Percentiles rank a stretch among this genome's conserved stretches.
phyloP scores from a whole-genome alignment of 768 basidiomycete species.

The Pleurotus sapidus region DNA sequence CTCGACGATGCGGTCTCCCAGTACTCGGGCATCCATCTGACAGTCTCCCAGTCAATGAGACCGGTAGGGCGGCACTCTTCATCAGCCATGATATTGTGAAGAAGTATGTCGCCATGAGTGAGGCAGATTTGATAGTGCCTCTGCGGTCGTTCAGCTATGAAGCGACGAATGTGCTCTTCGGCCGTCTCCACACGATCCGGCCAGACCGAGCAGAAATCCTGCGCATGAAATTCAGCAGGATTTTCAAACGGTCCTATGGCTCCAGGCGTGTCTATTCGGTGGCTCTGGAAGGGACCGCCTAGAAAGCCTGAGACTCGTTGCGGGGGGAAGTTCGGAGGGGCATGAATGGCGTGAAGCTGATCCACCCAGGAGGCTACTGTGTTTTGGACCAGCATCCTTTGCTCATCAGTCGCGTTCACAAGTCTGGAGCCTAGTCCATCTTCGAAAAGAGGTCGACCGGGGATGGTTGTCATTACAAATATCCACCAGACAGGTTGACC shows the following conservation, averaged over 20 bases:
- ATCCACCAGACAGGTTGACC: not conserved
- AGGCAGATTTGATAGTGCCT: conserved; percentile 17
- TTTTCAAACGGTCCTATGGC: not conserved
- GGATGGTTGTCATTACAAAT: not conserved
- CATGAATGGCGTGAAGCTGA: not conserved
- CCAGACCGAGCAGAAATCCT: not conserved
- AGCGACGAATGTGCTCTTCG: conserved; percentile 1
- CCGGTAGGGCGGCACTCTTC: conserved; percentile 15
- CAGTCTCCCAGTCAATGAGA: conserved; percentile 22
- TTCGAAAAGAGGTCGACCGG: not conserved
- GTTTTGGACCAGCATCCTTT: not conserved
- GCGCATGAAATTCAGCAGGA: not conserved
- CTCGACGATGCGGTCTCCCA: conserved; percentile 14
- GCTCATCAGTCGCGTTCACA: not conserved
- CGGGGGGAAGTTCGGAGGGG: not conserved
- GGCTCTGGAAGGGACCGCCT: not conserved
- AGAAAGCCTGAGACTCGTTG: not conserved
- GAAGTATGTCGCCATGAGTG: conserved; percentile 33
- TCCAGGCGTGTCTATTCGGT: not conserved
- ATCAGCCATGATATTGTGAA: conserved; percentile 32
- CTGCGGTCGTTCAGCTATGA: conserved; percentile 6
- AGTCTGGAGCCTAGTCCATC: not conserved
- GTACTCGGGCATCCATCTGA: conserved; percentile 22
- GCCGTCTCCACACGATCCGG: not conserved
- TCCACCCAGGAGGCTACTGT: not conserved